Percentiles rank a stretch among this genome's conserved stretches.
Conservation (phyloP, 768 basidiomycete species). For the Tricholoma flavovirens region DNA sequence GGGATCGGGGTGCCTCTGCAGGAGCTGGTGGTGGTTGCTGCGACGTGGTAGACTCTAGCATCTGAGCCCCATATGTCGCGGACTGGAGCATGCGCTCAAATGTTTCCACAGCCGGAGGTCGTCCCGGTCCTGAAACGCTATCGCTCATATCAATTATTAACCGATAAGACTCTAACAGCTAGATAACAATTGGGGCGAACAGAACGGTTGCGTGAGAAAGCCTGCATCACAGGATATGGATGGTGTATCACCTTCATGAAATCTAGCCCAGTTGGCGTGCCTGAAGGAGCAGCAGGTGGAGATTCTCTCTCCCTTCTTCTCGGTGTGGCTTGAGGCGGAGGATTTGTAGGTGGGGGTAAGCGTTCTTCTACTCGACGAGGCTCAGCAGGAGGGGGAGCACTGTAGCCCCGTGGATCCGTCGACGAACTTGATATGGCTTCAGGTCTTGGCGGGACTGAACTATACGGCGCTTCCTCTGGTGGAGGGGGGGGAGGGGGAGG, state of each 20-base stretch:
- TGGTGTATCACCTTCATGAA: constrained; percentile 8
- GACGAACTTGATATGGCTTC: constrained; percentile 25
- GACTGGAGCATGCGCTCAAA: constrained; percentile 39
- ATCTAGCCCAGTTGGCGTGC: constrained; percentile 7
- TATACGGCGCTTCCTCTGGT: constrained; percentile 27
- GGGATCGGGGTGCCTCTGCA: constrained; percentile 5
- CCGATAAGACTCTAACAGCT: constrained; percentile 6
- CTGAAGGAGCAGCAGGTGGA: constrained; percentile 4
- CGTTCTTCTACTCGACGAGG: constrained; percentile 7
- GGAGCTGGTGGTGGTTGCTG: constrained; percentile 9
- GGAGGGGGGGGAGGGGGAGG: constrained; percentile 17
- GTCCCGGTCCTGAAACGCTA: constrained; percentile 1
- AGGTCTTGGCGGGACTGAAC: constrained; percentile 25
- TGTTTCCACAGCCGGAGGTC: constrained; percentile 21
- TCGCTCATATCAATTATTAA: constrained; percentile 4
- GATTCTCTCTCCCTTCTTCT: constrained; percentile 8
- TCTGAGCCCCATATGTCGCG: constrained; percentile 36
- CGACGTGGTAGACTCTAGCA: constrained; percentile 36
- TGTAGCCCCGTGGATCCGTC: constrained; percentile 7
- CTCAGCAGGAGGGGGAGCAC: background rate
- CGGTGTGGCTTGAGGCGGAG: background rate
- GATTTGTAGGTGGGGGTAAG: constrained; percentile 2
- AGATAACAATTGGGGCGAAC: constrained; percentile 1
- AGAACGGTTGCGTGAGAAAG: constrained; percentile 2
- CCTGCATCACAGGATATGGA: background rate